Conservation (phyloP, 1,139 yeast species). For the Candida pseudoviswanathii region DNA sequence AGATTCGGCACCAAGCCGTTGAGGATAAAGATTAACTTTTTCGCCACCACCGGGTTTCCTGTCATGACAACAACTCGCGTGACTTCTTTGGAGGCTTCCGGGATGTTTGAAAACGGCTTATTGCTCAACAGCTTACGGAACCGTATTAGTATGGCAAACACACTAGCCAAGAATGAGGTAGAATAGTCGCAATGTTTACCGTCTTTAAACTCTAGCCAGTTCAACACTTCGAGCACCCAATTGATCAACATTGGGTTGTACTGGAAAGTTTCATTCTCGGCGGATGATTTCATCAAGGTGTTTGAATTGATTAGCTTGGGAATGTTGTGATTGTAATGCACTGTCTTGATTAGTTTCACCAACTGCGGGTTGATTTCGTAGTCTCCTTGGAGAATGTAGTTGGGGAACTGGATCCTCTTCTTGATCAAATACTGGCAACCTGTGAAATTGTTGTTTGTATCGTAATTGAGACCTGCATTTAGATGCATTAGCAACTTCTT, state of each 20-base stretch:
- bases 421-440: constrained; percentile 32
- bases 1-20: constrained; percentile 48
- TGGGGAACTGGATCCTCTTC: constrained; percentile 43
- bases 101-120: constrained; percentile 31
- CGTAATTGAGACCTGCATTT: constrained; percentile 15
- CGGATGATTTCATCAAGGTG: constrained; percentile 29
- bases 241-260: constrained; percentile 36
- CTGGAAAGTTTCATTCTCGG: constrained; percentile 13
- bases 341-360: constrained; percentile 36
- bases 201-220: constrained; percentile 66
- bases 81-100: constrained; percentile 28
- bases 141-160: constrained; percentile 47
- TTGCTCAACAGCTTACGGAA: constrained; percentile 35
- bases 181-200: constrained; percentile 26
- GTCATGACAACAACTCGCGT: constrained; percentile 59
- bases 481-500: constrained; percentile 36
- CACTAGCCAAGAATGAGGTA: constrained; percentile 41
- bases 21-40: constrained; percentile 55
- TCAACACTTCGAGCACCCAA: constrained; percentile 60
- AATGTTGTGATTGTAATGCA: constrained; percentile 44
- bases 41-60: constrained; percentile 62
- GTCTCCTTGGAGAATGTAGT: constrained; percentile 43
- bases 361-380: constrained; percentile 40
- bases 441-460: constrained; percentile 11
- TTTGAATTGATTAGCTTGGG: constrained; percentile 49